Base-by-base conservation (phyloP, 2,329 filamentous ascomycete species). In the Aspergillus pseudoterreus region DNA sequence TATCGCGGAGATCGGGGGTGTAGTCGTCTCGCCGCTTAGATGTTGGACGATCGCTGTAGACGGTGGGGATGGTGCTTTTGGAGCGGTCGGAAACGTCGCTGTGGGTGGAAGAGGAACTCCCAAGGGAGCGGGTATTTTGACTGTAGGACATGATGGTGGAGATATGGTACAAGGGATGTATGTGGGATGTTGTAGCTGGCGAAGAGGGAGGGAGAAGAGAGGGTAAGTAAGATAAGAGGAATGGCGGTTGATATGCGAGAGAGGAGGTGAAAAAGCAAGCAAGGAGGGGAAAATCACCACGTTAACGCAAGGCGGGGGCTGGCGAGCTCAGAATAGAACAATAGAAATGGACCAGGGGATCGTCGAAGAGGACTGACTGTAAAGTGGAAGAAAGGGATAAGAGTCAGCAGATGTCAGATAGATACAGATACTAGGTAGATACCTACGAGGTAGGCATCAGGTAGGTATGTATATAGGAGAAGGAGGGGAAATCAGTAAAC, bases 41-140 rank as follows among this genome's bases (percentile, higher is more conserved):
- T n/a, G 60, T 57, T 30, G 61, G 60, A 19, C 60, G 58, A 41
- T 66, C 60, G 53, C 72, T 74, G 56, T 70, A 60, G 24, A 68
- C 59, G 9, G 72, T 74, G 15, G 68, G 66, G 30, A 63, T 68
- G 19, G 72, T 75, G 56, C 71, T 74, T 60, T 64, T 66, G 8
- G 72, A 72, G 15, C 61, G 63, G 44, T 65, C 59, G 19, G 72
- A 74, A 33, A 56, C 58, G 48, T 69, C 63, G 43, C 70, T 73
- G 47, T 68, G 61, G 15, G 70, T 67, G 19, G 69, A 71, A 35
- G 66, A 71, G 36, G 64, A 71, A 52, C 69, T 72, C 47, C 65
- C 59, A 15, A 59, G 62, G 43, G 59, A 61, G 39, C 53, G 54
- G 19, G 59, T 51, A 22, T 61, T 55, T 42, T 54, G 58, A 38